Evolutionary conservation across 2,329 filamentous ascomycete species (phyloP).

Genomic region (Berkeleyomyces rouxiae): DNA sequence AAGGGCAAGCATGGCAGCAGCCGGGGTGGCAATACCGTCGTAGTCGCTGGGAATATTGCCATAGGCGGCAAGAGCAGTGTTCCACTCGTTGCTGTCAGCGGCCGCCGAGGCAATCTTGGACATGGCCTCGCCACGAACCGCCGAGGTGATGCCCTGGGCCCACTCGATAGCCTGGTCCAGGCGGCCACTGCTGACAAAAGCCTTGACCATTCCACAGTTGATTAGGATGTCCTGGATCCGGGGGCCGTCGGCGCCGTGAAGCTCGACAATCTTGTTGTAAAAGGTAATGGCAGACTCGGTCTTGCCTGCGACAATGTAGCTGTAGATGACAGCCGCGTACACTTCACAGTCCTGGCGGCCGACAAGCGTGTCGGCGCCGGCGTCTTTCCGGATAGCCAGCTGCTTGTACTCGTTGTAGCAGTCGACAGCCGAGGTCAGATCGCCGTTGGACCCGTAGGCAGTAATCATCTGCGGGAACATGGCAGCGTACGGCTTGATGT

Average conservation of each 20-base stretch:
- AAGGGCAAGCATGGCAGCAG: conserved; percentile 72
- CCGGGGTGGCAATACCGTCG: conserved; percentile 36
- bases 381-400: conserved; percentile 71
- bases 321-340: conserved; percentile 81
- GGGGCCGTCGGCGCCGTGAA: conserved; percentile 39
- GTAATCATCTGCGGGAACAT: conserved; percentile 90
- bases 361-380: conserved; percentile 49
- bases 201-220: conserved; percentile 59
- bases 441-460: conserved; percentile 69
- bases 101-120: conserved; percentile 57
- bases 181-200: conserved; percentile 53
- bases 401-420: conserved; percentile 91
- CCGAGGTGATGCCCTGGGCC: conserved; percentile 44
- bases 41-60: conserved; percentile 37
- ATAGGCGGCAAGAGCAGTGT: conserved; percentile 52
- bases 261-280: conserved; percentile 57
- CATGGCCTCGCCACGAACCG: conserved; percentile 43
- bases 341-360: conserved; percentile 66
- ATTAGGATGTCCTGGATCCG: conserved; percentile 58
- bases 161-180: conserved; percentile 59
- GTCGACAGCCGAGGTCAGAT: conserved; percentile 76
- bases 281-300: conserved; percentile 71
- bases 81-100: conserved; percentile 60
- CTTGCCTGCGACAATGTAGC: conserved; percentile 70
- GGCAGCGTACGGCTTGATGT: conserved; percentile 56